Base-by-base conservation (phyloP, 2,329 filamentous ascomycete species). In the Stenocarpella maydis region DNA sequence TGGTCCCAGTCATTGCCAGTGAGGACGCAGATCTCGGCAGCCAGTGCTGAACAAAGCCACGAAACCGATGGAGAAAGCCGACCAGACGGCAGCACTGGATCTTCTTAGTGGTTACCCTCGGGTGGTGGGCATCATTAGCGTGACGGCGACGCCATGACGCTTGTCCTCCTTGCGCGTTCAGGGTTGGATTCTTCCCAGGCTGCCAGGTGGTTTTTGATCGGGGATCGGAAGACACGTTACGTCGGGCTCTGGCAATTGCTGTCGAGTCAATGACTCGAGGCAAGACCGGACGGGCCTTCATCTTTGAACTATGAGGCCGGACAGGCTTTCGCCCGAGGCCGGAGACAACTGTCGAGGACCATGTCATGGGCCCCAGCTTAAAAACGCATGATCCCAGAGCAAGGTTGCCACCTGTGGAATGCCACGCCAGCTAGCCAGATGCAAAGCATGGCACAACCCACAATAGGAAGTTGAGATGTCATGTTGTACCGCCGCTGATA, bases 191-290 rank as follows among this genome's bases (percentile, higher is more conserved):
- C 43, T 43, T 26, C 21, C 34, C 53, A 58, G 49, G 12, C n/a
- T 15, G 12, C 53, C 37, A 58, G 41, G 26, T 21, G 41, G 26
- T 31, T 15, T 45, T 61, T 5, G 31, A 37, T 34, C 55, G 55
- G 47, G 52, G n/a, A 41, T 31, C 45, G 52, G 26, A 41, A 55
- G 52, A 67, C 52, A 67, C 65, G 65, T 67, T 67, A 67, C 52
- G 45, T 67, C 39, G 58, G 12, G 10, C 9, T 34, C 17, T 31
- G 43, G 58, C n/a, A 49, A 9, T n/a, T 37, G n/a, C 15, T 49
- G 43, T 49, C 28, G 41, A 28, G 17, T 49, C 58, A 63, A 63
- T 49, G 58, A 63, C 58, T 63, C 58, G 26, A 49, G 49, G n/a
- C 41, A 37, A 21, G 28, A 17, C 43, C 15, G 5, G 43, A 24